Evolutionary conservation across 2,329 filamentous ascomycete species (phyloP).

Genomic region (Claviceps sp.): DNA sequence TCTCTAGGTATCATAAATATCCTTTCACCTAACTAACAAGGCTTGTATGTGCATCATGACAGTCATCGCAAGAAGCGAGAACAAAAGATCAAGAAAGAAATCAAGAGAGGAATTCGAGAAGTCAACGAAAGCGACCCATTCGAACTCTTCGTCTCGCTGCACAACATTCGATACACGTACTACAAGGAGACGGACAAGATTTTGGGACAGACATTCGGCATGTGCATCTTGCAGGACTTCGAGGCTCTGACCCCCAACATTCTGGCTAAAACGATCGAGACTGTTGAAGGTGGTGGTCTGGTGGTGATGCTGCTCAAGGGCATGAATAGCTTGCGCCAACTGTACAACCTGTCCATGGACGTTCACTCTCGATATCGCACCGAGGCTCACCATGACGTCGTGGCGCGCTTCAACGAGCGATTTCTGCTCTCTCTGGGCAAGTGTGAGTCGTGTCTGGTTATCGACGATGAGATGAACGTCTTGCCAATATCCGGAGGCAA

Average conservation of each 20-base stretch:
- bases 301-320: slow-evolving; percentile 86
- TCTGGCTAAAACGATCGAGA: slow-evolving; percentile 88
- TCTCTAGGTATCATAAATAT: not conserved
- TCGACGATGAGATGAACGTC: slow-evolving; percentile 96
- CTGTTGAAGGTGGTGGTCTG: slow-evolving; percentile 88
- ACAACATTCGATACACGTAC: slow-evolving; percentile 97
- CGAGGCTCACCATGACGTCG: slow-evolving; percentile 89
- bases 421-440: slow-evolving; percentile 93
- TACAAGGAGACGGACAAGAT: slow-evolving; percentile 99
- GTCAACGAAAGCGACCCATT: slow-evolving; percentile 89
- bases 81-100: slow-evolving; percentile 95
- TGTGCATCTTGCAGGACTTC: slow-evolving; percentile 97
- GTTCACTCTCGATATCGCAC: slow-evolving; percentile 93
- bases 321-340: slow-evolving; percentile 92
- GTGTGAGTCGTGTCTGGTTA: slow-evolving; percentile 86
- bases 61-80: slow-evolving; percentile 96
- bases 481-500: slow-evolving; percentile 93
- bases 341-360: slow-evolving; percentile 96
- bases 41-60: not conserved
- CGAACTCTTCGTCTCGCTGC: slow-evolving; percentile 89
- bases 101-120: slow-evolving; percentile 88
- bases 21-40: not conserved
- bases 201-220: slow-evolving; percentile 91
- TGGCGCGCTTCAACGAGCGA: slow-evolving; percentile 92
- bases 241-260: slow-evolving; percentile 97